Evolutionary conservation across 139 green algal species (phyloP).

Genomic region (Coelastrella sp.): DNA sequence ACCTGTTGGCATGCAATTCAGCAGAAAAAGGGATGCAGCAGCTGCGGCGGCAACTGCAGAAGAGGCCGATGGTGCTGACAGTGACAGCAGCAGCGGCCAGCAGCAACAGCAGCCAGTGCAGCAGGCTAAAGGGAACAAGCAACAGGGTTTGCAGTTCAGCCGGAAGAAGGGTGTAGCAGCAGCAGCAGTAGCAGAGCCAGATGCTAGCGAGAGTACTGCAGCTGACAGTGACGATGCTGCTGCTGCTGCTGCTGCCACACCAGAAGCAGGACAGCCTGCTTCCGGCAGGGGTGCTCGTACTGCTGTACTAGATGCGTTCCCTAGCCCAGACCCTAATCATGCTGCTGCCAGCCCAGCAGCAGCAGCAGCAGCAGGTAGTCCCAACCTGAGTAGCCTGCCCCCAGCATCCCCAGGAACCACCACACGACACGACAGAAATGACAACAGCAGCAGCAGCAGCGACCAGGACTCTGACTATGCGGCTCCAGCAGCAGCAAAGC

Average conservation of each 20-base stretch:
- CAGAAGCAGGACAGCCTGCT: background rate
- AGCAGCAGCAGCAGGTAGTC: background rate
- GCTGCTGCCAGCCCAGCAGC: background rate
- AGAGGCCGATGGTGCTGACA: background rate
- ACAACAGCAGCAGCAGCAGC: background rate
- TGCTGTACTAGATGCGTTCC: background rate
- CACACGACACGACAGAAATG: background rate
- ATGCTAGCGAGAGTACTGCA: background rate
- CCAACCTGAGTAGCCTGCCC: background rate
- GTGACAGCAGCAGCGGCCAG: background rate
- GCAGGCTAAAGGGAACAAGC: background rate
- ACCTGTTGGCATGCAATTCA: no score
- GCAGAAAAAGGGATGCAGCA: no score
- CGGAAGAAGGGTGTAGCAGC: background rate
- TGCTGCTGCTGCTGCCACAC: background rate
- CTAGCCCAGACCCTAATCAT: background rate
- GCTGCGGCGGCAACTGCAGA: no score
- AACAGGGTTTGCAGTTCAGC: background rate
- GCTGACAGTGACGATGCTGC: background rate
- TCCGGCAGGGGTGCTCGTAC: background rate
- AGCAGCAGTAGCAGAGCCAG: constrained; percentile 1
- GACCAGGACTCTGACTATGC: background rate
- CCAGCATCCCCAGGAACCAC: background rate
- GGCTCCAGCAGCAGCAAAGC: background rate
- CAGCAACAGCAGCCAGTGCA: constrained; percentile 11